phyloP scores from a whole-genome alignment of 2,329 filamentous ascomycete species.

The Trichoderma afroharzianum region DNA sequence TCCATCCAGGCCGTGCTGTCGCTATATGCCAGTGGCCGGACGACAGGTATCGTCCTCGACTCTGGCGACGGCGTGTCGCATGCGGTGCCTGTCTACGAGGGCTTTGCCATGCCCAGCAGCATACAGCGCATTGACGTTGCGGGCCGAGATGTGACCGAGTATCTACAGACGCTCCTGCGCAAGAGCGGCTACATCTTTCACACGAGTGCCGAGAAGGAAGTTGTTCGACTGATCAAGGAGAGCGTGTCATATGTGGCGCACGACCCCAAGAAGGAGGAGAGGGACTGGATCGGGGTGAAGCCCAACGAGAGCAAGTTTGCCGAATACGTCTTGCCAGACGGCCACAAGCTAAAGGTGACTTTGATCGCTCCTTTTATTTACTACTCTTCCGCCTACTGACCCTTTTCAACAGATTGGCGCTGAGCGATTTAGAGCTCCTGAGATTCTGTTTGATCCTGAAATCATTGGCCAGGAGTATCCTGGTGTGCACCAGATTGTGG shows the following conservation, averaged over 20 bases:
- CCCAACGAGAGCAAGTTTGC: constrained; percentile 72
- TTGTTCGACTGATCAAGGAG: constrained; percentile 97
- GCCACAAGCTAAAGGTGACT: constrained; percentile 81
- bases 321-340: constrained; percentile 89
- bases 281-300: constrained; percentile 85
- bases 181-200: constrained; percentile 95
- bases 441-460: constrained; percentile 96
- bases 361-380: background rate
- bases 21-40: constrained; percentile 91
- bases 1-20: constrained; percentile 97
- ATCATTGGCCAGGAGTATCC: constrained; percentile 96
- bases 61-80: constrained; percentile 95
- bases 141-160: constrained; percentile 91
- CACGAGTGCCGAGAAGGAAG: constrained; percentile 97
- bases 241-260: constrained; percentile 85
- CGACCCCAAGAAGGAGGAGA: constrained; percentile 91
- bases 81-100: constrained; percentile 95
- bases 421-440: constrained; percentile 91
- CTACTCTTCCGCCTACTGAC: background rate
- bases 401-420: constrained; percentile 64
- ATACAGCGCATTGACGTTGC: constrained; percentile 96
- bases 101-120: constrained; percentile 92
- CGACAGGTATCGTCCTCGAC: constrained; percentile 93
- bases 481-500: constrained; percentile 95
- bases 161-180: constrained; percentile 83